phyloP scores from a whole-genome alignment of 768 basidiomycete species.

The Tylopilus subfusipes region DNA sequence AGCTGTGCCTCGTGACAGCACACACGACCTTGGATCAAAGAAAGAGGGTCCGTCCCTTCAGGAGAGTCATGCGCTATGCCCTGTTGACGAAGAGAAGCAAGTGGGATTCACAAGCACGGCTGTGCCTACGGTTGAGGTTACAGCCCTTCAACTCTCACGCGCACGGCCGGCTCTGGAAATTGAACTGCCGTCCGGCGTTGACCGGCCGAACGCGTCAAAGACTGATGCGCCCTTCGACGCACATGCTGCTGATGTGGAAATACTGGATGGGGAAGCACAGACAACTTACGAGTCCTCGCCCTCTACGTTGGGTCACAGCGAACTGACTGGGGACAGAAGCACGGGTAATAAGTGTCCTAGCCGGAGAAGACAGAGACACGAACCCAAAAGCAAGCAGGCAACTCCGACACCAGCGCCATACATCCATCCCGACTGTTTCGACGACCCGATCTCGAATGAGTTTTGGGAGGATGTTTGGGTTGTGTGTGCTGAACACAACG shows the following conservation, averaged over 20 bases:
- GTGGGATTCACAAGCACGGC: constrained; percentile 59
- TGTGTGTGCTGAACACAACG: constrained; percentile 84
- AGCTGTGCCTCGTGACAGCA: constrained; percentile 1
- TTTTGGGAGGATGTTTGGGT: constrained; percentile 95
- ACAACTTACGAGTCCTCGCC: constrained; percentile 47
- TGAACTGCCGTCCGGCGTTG: constrained; percentile 24
- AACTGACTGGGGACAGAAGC: constrained; percentile 46
- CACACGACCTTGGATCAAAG: not conserved
- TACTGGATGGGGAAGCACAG: constrained; percentile 40
- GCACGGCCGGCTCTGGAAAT: constrained; percentile 36
- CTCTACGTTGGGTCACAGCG: constrained; percentile 41
- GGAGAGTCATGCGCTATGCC: constrained; percentile 51
- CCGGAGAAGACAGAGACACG: constrained; percentile 56
- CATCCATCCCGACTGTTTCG: constrained; percentile 74
- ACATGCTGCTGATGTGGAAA: constrained; percentile 40
- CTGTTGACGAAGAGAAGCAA: constrained; percentile 46
- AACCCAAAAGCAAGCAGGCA: constrained; percentile 54
- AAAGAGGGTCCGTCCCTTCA: constrained; percentile 37
- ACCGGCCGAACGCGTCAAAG: constrained; percentile 18
- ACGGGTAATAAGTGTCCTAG: constrained; percentile 48
- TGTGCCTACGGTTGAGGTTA: constrained; percentile 71
- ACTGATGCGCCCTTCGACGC: constrained; percentile 24
- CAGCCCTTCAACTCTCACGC: constrained; percentile 48
- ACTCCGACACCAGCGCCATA: constrained; percentile 63
- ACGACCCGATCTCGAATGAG: constrained; percentile 80